Percentiles rank a stretch among this genome's conserved stretches.
These are phyloP conservation scores for Aurantiochytrium sp. DNA, from an alignment of 108 stramenopile genomes.

Conservation along the genomic window DNA sequence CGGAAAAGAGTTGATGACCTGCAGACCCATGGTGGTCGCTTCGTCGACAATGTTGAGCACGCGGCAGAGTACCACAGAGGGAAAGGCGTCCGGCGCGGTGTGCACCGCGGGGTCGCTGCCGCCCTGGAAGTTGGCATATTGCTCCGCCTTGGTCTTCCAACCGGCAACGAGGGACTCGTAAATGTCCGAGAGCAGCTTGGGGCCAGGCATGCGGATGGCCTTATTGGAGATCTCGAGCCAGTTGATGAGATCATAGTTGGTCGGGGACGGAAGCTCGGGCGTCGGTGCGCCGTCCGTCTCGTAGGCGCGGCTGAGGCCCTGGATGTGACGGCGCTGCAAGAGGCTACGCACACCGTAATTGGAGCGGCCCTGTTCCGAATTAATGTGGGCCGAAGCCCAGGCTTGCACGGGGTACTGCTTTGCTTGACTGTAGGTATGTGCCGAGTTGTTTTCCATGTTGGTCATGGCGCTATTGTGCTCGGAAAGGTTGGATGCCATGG, in stretches of 20 bases:
- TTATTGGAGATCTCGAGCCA: background rate
- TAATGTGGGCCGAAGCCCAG: background rate
- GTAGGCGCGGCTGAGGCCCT: background rate
- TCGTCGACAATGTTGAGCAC: background rate
- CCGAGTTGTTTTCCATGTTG: background rate
- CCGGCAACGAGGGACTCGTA: background rate
- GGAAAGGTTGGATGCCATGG: background rate
- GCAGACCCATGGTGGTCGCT: background rate
- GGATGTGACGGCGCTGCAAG: background rate
- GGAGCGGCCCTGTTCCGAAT: background rate
- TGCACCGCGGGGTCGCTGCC: background rate
- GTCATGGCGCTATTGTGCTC: conserved; percentile 7
- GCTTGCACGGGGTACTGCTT: background rate
- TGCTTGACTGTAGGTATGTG: background rate
- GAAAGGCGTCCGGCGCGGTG: background rate
- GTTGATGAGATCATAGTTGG: background rate
- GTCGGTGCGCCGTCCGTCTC: background rate
- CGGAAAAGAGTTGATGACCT: background rate
- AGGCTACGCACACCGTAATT: background rate
- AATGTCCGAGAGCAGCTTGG: background rate
- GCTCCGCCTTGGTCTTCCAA: background rate
- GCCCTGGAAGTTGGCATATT: background rate
- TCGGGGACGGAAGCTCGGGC: background rate
- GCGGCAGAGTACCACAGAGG: background rate
- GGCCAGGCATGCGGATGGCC: background rate